Conservation (phyloP, 441 rosid species). For the Omphalea diandra region DNA sequence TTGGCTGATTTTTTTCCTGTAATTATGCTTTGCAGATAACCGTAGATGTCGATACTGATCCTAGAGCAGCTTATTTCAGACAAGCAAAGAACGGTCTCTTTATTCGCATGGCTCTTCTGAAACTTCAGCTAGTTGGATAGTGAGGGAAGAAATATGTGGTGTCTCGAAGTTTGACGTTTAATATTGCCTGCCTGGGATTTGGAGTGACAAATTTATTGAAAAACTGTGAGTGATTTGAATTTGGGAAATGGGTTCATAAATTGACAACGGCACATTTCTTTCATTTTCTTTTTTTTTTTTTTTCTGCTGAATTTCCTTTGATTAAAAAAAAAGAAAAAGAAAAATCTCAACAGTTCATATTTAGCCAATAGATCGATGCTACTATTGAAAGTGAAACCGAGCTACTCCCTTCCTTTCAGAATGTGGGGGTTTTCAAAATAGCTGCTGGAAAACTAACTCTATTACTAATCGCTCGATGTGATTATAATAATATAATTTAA, state of each 20-base stretch:
- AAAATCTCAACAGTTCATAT: too few relatives aligned
- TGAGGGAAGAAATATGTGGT: slow-evolving; percentile 25
- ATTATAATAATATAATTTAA: too few relatives aligned
- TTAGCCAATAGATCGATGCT: too few relatives aligned
- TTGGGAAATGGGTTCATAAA: too few relatives aligned
- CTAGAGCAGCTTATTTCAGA: slow-evolving; percentile 95
- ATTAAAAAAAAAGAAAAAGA: too few relatives aligned
- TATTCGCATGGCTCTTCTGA: slow-evolving; percentile 90
- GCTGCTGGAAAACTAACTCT: too few relatives aligned
- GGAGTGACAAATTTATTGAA: background rate
- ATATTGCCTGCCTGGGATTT: background rate
- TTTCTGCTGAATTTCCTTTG: too few relatives aligned
- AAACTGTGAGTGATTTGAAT: background rate
- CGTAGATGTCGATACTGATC: slow-evolving; percentile 81
- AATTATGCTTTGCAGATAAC: slow-evolving; percentile 47
- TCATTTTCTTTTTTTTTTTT: background rate
- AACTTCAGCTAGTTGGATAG: slow-evolving; percentile 77
- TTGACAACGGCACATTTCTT: too few relatives aligned
- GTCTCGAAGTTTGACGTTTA: slow-evolving; percentile 4
- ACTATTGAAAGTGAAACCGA: too few relatives aligned
- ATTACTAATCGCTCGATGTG: too few relatives aligned
- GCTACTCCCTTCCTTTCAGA: too few relatives aligned
- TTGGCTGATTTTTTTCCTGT: background rate
- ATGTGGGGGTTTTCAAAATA: too few relatives aligned
- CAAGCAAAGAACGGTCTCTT: slow-evolving; percentile 97